Percentiles rank a stretch among this genome's conserved stretches.
phyloP scores from a whole-genome alignment of 768 basidiomycete species.

The Clitopilus passeckerianus region DNA sequence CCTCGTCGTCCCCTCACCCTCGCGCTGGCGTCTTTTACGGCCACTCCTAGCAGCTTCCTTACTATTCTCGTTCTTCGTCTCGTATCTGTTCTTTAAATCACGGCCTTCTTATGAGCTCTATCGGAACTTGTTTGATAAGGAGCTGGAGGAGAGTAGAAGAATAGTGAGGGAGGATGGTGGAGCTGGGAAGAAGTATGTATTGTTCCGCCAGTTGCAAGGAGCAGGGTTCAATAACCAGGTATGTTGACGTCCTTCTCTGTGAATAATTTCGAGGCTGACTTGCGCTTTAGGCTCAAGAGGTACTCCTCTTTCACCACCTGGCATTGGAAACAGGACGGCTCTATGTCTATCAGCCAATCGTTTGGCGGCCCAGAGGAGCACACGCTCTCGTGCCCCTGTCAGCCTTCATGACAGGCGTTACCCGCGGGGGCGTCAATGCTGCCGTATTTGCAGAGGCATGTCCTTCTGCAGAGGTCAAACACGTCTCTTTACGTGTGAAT shows the following conservation, averaged over 20 bases:
- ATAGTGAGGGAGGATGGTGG: conserved; percentile 19
- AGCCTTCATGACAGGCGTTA: conserved; percentile 36
- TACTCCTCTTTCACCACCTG: conserved; percentile 40
- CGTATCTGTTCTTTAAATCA: conserved; percentile 27
- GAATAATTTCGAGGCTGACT: not conserved
- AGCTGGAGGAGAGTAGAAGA: conserved; percentile 22
- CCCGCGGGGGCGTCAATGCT: conserved; percentile 28
- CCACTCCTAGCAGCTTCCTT: conserved; percentile 9
- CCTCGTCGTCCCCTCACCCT: conserved; percentile 2
- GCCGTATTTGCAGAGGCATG: conserved; percentile 35
- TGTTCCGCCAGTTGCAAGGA: conserved; percentile 40
- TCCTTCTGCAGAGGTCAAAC: conserved; percentile 28
- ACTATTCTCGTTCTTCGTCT: conserved; percentile 12
- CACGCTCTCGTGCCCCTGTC: conserved; percentile 35
- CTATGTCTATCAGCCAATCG: conserved; percentile 40
- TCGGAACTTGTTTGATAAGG: conserved; percentile 20
- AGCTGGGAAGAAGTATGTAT: conserved; percentile 27
- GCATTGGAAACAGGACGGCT: conserved; percentile 31
- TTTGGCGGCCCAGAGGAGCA: conserved; percentile 39
- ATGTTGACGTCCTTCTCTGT: conserved; percentile 2
- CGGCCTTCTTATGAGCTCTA: conserved; percentile 37
- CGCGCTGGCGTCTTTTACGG: conserved; percentile 16
- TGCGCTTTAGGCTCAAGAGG: conserved; percentile 34
- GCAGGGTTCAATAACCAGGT: conserved; percentile 49
- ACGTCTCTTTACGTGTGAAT: conserved; percentile 23